Evolutionary conservation across 768 basidiomycete species (phyloP), one percentile per base, ranked within the genome.

Genomic region (Boletus barrowsii): DNA sequence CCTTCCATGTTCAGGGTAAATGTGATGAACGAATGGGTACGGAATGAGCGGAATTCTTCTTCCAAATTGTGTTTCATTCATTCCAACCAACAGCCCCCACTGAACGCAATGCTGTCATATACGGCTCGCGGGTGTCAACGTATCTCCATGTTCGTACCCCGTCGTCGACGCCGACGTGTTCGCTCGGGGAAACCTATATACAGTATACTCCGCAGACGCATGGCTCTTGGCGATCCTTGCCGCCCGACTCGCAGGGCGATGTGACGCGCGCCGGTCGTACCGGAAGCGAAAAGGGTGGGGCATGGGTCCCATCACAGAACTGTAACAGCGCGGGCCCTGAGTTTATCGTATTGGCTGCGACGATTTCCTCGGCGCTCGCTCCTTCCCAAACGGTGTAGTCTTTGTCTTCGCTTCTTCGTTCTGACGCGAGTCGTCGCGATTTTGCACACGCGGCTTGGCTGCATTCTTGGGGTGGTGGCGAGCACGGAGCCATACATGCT

Each of bases 371-470:
- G 62, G 62, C 49, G 59, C 36, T 45, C 42, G 14, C 37, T 46
- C 62, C 49, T 63, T 60, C 58, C 58, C 33, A 53, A 62, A 53
- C n/a, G 57, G 46, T 22, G n/a, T 15, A 36, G 8, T 22, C 54
- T 32, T 55, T 46, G 51, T 57, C 32, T 22, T 47, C 29, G 18
- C 2, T 47, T 42, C 18, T 29, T 13, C 18, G n/a, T 45, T 22
- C 60, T 62, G 49, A 29, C 42, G 36, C 40, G 43, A 35, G 52
- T 37, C 20, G 24, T 41, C 24, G 26, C 30, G 4, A 24, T 35
- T 29, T 47, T 18, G 22, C 10, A 49, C 35, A 42, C 30, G 43
- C 40, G 17, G 29, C 1, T 33, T 37, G 45, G 33, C 30, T 61
- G 11, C 54, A 60, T 63, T 62, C 49, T 43, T 33, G 47, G 60